phyloP scores from a whole-genome alignment of 768 basidiomycete species.

The Boletus rex-veris region DNA sequence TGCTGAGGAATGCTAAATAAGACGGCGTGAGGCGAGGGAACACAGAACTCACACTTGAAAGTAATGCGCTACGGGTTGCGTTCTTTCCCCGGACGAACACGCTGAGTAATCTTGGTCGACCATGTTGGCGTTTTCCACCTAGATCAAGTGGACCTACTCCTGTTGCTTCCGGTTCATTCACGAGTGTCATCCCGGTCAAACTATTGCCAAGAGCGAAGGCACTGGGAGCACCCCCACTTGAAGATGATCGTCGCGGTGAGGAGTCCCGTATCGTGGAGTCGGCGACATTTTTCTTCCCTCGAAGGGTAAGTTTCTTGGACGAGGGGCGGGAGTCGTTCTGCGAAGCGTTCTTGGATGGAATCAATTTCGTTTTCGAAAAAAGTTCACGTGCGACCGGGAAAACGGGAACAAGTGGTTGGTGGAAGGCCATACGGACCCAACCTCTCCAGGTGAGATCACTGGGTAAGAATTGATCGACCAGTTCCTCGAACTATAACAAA shows the following conservation, averaged over 20 bases:
- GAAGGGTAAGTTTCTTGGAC: constrained; percentile 19
- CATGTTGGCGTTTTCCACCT: constrained; percentile 17
- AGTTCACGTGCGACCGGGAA: constrained; percentile 76
- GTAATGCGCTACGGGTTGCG: constrained; percentile 2
- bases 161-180: constrained; percentile 42
- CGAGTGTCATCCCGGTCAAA: constrained; percentile 33
- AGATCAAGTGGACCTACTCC: constrained; percentile 15
- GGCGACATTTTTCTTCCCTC: constrained; percentile 17
- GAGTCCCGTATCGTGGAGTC: constrained; percentile 12
- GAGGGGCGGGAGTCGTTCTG: constrained; percentile 27
- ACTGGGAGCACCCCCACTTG: constrained; percentile 10
- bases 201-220: background rate
- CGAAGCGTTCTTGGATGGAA: constrained; percentile 38
- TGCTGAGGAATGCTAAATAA: background rate
- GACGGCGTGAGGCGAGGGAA: background rate
- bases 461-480: constrained; percentile 77
- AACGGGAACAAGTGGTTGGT: constrained; percentile 74
- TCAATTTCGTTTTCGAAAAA: constrained; percentile 73
- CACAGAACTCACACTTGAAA: constrained; percentile 11
- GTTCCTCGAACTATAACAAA: constrained; percentile 61
- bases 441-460: constrained; percentile 76
- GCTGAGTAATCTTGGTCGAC: constrained; percentile 31
- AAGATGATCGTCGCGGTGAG: constrained; percentile 20
- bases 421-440: constrained; percentile 81
- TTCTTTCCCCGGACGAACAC: constrained; percentile 27